Evolutionary conservation across 2,329 filamentous ascomycete species (phyloP).

Genomic region (Talaromyces sp.): DNA sequence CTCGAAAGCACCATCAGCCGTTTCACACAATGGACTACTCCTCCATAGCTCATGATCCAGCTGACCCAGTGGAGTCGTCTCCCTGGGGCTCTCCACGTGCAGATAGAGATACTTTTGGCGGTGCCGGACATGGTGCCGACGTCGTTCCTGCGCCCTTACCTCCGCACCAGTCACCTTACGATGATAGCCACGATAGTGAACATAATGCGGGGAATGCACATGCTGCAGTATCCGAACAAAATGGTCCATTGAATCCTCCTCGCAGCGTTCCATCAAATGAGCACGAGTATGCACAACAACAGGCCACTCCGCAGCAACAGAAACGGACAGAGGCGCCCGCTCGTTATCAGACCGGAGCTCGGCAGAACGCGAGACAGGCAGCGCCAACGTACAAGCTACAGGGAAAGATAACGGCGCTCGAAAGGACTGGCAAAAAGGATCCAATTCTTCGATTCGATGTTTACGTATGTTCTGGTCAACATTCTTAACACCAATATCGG

Average conservation of each 20-base stretch:
- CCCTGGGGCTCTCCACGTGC: conserved; percentile 62
- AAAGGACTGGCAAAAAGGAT: conserved; percentile 92
- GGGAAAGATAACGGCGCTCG: conserved; percentile 89
- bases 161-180: conserved; percentile 35
- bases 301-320: conserved; percentile 35
- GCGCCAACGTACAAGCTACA: conserved; percentile 79
- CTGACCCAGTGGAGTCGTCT: conserved; percentile 56
- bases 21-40: conserved; percentile 62
- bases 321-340: conserved; percentile 44
- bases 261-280: conserved; percentile 41
- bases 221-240: conserved; percentile 29
- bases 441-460: conserved; percentile 93
- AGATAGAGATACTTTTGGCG: conserved; percentile 41
- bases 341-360: conserved; percentile 46
- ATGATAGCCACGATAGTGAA: conserved; percentile 22
- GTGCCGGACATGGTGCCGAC: conserved; percentile 32
- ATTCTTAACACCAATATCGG: not conserved
- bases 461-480: conserved; percentile 62
- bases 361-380: conserved; percentile 41
- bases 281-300: conserved; percentile 37
- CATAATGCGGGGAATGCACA: conserved; percentile 5
- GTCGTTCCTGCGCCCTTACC: conserved; percentile 42
- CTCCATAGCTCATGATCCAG: conserved; percentile 54
- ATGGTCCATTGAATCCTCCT: conserved; percentile 42
- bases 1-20: not conserved